Conservation (phyloP, 208 protist species). For the Leishmania braziliensis region DNA sequence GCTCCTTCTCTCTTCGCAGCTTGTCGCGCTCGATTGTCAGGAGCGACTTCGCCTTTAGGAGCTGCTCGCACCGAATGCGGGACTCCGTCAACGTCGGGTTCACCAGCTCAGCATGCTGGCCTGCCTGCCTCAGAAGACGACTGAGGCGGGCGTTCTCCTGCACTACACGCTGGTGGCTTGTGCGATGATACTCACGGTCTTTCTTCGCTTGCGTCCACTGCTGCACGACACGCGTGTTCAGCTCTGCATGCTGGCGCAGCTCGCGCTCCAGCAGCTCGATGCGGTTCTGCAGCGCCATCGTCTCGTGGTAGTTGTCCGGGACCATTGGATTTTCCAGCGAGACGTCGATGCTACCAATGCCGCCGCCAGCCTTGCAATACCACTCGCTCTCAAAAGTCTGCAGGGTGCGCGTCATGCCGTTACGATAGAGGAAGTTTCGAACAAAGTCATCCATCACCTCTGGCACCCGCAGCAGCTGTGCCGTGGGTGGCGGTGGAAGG, state of each 20-base stretch:
- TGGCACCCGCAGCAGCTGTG: conserved; percentile 86
- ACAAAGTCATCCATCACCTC: conserved; percentile 94
- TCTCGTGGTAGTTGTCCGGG: conserved; percentile 89
- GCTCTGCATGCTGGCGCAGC: conserved; percentile 79
- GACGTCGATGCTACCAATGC: conserved; percentile 39
- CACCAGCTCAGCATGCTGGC: conserved; percentile 73
- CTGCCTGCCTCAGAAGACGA: conserved; percentile 75
- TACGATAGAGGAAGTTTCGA: conserved; percentile 90
- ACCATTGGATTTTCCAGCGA: conserved; percentile 62
- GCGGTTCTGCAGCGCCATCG: conserved; percentile 73
- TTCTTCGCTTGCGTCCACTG: conserved; percentile 85
- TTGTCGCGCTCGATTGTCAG: conserved; percentile 83
- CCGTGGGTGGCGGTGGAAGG: conserved; percentile 72
- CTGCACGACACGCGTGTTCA: conserved; percentile 72
- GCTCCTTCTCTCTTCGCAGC: conserved; percentile 51
- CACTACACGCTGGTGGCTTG: conserved; percentile 86
- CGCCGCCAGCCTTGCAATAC: conserved; percentile 45
- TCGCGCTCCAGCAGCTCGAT: conserved; percentile 80
- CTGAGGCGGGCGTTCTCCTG: conserved; percentile 83
- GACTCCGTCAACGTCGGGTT: conserved; percentile 84
- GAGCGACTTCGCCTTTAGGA: conserved; percentile 86
- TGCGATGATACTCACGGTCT: conserved; percentile 90
- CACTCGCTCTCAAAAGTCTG: conserved; percentile 90
- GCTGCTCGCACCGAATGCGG: conserved; percentile 74
- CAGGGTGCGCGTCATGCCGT: conserved; percentile 80